Conservation (phyloP, 257 asterid genomes). For the Marsdenia floribunda region DNA sequence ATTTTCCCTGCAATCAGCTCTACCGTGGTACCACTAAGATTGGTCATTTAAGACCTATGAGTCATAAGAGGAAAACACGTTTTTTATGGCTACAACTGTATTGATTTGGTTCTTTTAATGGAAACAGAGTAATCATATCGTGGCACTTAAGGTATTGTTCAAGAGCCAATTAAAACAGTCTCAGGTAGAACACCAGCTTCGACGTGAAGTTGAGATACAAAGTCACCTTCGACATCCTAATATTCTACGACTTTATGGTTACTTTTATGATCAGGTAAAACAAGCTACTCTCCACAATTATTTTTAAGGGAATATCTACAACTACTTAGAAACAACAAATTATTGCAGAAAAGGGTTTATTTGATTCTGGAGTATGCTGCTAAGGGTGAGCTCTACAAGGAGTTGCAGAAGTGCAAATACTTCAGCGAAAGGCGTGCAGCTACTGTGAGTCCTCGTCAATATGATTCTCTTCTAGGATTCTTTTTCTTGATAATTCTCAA, state of each 20-base stretch:
- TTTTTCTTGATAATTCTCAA: not conserved
- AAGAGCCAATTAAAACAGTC: conserved; percentile 87
- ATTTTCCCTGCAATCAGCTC: not conserved
- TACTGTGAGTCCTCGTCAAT: conserved; percentile 50
- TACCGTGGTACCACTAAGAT: not conserved
- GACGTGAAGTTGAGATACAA: conserved; percentile 95
- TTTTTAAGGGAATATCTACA: not conserved
- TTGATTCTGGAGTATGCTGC: conserved; percentile 90
- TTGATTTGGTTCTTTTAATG: not conserved
- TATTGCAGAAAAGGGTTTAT: conserved; percentile 82
- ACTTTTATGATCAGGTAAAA: conserved; percentile 82
- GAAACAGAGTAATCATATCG: conserved; percentile 78
- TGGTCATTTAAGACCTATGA: not conserved
- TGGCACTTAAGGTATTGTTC: conserved; percentile 83
- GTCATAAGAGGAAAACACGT: not conserved
- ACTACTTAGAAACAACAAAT: conserved; percentile 11
- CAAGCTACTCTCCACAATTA: conserved; percentile 8
- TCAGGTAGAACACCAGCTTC: conserved; percentile 94
- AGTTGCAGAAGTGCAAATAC: conserved; percentile 73
- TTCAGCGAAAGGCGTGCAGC: conserved; percentile 91
- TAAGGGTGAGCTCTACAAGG: conserved; percentile 92
- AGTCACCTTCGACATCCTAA: conserved; percentile 94
- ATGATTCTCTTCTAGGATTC: not conserved
- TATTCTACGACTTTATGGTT: conserved; percentile 86
- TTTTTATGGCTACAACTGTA: not conserved